These are phyloP conservation scores for Pseudogymnoascus sp. DNA, from an alignment of 2,329 filamentous ascomycete genomes.

Conservation along the genomic window DNA sequence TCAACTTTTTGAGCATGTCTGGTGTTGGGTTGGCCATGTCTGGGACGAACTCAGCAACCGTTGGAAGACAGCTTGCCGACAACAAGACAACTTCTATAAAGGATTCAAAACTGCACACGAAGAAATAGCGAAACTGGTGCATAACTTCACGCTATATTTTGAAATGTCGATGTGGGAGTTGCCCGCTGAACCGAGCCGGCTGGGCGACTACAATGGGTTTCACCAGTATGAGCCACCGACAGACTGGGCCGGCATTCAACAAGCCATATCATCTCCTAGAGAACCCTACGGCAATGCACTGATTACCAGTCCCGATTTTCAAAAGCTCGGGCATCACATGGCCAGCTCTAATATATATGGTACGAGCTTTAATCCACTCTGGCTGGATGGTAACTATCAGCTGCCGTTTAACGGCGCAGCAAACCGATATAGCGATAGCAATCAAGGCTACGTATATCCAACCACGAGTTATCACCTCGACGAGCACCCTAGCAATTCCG, in stretches of 20 bases:
- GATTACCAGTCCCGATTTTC: not conserved
- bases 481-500: not conserved
- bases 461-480: not conserved
- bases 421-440: not conserved
- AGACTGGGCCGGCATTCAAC: not conserved
- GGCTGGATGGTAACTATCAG: not conserved
- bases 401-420: not conserved
- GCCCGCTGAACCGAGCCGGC: not conserved
- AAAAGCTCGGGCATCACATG: not conserved
- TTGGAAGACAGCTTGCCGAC: not conserved
- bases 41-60: not conserved
- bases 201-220: not conserved
- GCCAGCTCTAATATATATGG: not conserved
- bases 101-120: not conserved
- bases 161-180: not conserved
- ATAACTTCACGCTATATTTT: not conserved
- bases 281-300: not conserved
- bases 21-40: not conserved
- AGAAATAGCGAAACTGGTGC: not conserved
- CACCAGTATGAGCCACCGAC: not conserved
- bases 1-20: not conserved
- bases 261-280: not conserved
- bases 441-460: not conserved
- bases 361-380: not conserved
- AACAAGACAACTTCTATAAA: not conserved